Evolutionary conservation across 208 protist species (phyloP).

Genomic region (Acanthamoeba triangularis): DNA sequence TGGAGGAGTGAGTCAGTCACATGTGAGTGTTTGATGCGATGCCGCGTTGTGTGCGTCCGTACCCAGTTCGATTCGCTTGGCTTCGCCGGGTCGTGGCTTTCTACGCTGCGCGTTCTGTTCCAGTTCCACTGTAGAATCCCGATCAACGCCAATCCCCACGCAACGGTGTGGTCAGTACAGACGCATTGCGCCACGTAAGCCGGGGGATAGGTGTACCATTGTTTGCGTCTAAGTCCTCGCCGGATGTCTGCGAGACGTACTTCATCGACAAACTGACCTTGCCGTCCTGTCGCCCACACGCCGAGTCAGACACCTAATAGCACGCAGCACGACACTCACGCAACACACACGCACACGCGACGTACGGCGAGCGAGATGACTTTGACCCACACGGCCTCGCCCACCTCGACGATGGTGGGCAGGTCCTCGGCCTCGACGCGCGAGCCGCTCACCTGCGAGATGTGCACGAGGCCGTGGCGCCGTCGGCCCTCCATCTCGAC

Average conservation of each 20-base stretch:
- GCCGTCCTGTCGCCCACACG: not conserved
- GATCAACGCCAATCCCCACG: not conserved
- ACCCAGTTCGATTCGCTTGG: constrained; percentile 46
- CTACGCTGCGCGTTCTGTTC: constrained; percentile 53
- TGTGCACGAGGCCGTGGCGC: constrained; percentile 78
- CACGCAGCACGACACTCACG: not conserved
- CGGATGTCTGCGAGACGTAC: constrained; percentile 71
- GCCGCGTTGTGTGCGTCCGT: not conserved
- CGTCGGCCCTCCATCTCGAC: constrained; percentile 54
- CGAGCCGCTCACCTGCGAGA: constrained; percentile 77
- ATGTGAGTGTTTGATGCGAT: not conserved
- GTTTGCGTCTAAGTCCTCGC: constrained; percentile 70
- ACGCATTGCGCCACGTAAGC: not conserved
- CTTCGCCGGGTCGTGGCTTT: constrained; percentile 57
- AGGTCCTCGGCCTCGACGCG: constrained; percentile 79
- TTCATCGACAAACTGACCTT: constrained; percentile 75
- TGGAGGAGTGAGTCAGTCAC: not conserved
- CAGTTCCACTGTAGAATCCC: constrained; percentile 19
- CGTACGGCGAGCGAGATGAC: constrained; percentile 71
- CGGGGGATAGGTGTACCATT: constrained; percentile 8
- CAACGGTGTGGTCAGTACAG: not conserved
- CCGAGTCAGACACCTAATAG: not conserved
- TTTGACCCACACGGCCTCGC: constrained; percentile 79
- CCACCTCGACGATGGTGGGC: constrained; percentile 71
- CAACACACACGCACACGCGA: not conserved